A percentile compares a stretch with the other conserved stretches of the same genome.
Conservation (phyloP, 1,139 yeast genomes). For the Spathaspora sp. region DNA sequence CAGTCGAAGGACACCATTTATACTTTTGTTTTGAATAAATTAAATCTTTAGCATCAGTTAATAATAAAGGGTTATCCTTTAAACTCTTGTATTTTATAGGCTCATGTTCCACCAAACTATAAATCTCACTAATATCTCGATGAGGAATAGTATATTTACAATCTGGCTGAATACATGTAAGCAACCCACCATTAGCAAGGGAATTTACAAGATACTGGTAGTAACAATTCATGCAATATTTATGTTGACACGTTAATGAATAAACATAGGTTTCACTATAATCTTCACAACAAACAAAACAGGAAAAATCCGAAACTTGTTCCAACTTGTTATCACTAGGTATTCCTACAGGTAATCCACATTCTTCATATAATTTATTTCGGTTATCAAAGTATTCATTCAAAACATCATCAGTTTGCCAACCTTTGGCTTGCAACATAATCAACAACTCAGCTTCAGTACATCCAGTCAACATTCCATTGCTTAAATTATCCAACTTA, state of each 20-base stretch:
- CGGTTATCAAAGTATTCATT: conserved; percentile 65
- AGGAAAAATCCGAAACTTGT: conserved; percentile 35
- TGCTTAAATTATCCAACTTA: conserved; percentile 19
- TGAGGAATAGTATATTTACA: conserved; percentile 38
- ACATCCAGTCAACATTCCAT: conserved; percentile 31
- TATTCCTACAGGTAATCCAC: conserved; percentile 44
- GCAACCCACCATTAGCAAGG: conserved; percentile 49
- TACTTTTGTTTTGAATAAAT: conserved; percentile 52
- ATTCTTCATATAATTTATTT: conserved; percentile 38
- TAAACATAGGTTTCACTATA: conserved; percentile 42
- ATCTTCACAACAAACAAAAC: conserved; percentile 73
- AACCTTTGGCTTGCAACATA: conserved; percentile 59
- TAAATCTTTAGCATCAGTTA: conserved; percentile 42
- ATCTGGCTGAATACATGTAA: conserved; percentile 61
- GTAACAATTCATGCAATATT: conserved; percentile 69
- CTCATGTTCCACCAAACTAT: conserved; percentile 7
- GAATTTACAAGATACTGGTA: conserved; percentile 53
- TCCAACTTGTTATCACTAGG: conserved; percentile 21
- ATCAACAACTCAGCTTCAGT: conserved; percentile 43
- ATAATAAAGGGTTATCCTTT: conserved; percentile 18
- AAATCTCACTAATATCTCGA: conserved; percentile 23
- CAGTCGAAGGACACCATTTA: conserved; percentile 88
- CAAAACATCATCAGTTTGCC: conserved; percentile 74
- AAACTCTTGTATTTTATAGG: conserved; percentile 6
- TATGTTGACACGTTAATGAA: conserved; percentile 66